Evolutionary conservation across 2,329 filamentous ascomycete genomes (phyloP).

Genomic region (Helminthosporium solani): DNA sequence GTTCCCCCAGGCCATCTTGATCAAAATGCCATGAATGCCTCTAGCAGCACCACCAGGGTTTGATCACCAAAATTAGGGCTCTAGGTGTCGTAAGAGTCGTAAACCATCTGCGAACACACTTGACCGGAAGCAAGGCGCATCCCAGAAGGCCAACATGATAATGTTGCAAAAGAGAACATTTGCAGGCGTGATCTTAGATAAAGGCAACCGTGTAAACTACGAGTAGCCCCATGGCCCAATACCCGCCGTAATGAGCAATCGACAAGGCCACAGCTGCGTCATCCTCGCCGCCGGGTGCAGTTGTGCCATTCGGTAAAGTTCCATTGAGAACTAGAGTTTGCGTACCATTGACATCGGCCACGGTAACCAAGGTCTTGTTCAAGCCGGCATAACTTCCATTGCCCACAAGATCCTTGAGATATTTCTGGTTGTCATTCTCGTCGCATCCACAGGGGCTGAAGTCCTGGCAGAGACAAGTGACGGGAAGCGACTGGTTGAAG

Average conservation of each 20-base stretch:
- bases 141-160: too few relatives aligned
- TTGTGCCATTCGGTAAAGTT: conserved; percentile 64
- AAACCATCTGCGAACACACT: too few relatives aligned
- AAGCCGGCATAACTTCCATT: conserved; percentile 57
- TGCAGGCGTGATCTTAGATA: background rate
- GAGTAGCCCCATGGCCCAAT: conserved; percentile 42
- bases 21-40: too few relatives aligned
- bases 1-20: too few relatives aligned
- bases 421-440: conserved; percentile 61
- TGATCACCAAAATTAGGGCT: too few relatives aligned
- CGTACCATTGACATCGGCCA: conserved; percentile 64
- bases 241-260: conserved; percentile 38
- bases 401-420: conserved; percentile 60
- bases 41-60: too few relatives aligned
- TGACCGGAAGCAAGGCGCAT: background rate
- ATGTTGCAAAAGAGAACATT: background rate
- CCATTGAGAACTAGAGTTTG: conserved; percentile 70
- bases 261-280: conserved; percentile 23
- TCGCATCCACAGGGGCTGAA: conserved; percentile 67
- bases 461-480: conserved; percentile 62
- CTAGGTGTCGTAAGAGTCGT: too few relatives aligned
- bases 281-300: conserved; percentile 42
- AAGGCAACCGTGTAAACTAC: conserved; percentile 30
- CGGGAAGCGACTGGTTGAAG: conserved; percentile 60
- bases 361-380: conserved; percentile 62